Percentiles rank a stretch among this genome's conserved stretches.
These are phyloP conservation scores for Serendipita vermifera DNA, from an alignment of 768 basidiomycete species.

Conservation along the genomic window DNA sequence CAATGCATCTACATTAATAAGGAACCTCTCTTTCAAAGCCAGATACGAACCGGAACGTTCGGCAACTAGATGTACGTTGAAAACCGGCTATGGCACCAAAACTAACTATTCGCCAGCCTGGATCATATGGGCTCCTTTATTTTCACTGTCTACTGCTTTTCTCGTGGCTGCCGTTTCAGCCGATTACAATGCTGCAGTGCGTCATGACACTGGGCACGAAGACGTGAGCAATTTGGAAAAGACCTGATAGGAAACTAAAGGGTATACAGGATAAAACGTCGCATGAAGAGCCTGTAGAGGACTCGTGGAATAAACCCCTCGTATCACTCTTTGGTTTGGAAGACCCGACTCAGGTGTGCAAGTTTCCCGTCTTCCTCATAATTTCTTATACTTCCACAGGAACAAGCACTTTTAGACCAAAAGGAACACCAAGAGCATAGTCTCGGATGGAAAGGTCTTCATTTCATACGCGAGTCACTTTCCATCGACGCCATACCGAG, in stretches of 20 bases:
- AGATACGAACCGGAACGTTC: too few species aligned
- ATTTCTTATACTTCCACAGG: not conserved
- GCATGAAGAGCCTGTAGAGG: not conserved
- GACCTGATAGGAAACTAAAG: not conserved
- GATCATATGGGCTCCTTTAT: conserved; percentile 1
- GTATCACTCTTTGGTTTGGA: not conserved
- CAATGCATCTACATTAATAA: too few species aligned
- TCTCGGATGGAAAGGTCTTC: conserved; percentile 14
- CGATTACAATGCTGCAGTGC: not conserved
- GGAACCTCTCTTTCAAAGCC: too few species aligned
- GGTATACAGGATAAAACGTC: not conserved
- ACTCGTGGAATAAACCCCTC: not conserved
- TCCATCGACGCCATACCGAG: conserved; percentile 13
- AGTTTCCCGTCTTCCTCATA: not conserved
- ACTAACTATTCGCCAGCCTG: too few species aligned
- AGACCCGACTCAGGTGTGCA: not conserved
- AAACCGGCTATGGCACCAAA: too few species aligned
- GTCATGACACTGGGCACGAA: not conserved
- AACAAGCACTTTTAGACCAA: not conserved
- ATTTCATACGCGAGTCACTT: conserved; percentile 14
- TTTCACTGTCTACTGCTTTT: not conserved
- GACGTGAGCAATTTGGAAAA: not conserved
- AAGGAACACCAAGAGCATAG: not conserved
- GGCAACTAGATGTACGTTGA: too few species aligned
- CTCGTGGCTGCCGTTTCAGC: not conserved